Conservation (phyloP, 306 rosid genomes). For the Trifolium repens region DNA sequence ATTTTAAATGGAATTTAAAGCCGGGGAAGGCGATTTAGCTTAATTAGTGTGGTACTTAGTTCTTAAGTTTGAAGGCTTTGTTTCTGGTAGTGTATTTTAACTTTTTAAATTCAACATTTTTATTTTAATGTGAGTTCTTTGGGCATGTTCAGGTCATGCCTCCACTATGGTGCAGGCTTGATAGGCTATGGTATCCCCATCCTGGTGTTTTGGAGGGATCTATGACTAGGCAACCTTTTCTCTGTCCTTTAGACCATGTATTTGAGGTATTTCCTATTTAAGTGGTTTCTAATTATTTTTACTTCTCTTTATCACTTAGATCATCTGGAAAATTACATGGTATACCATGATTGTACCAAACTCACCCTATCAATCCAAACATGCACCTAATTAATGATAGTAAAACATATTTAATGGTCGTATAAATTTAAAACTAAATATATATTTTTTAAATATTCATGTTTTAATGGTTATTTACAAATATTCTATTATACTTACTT, state of each 20-base stretch:
- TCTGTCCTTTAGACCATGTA: conserved; percentile 93
- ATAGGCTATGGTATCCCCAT: conserved; percentile 92
- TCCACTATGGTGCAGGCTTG: conserved; percentile 97
- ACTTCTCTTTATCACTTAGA: conserved; percentile 22
- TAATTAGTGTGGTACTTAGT: conserved; percentile 3
- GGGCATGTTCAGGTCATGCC: conserved; percentile 82
- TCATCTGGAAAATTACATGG: neutral
- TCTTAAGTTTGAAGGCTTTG: conserved; percentile 20
- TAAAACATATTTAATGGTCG: neutral
- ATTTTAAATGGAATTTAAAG: conserved; percentile 6
- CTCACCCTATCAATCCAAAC: no score
- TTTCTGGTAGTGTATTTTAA: conserved; percentile 33
- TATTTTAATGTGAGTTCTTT: conserved; percentile 38
- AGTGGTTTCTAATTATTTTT: conserved; percentile 22
- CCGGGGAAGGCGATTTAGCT: conserved; percentile 28
- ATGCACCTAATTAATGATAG: neutral
- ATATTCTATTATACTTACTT: neutral
- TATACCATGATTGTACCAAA: no score
- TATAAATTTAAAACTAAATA: neutral
- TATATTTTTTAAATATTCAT: neutral
- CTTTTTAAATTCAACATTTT: conserved; percentile 29
- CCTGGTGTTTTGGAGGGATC: conserved; percentile 90
- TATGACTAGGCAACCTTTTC: conserved; percentile 88
- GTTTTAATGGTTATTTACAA: neutral
- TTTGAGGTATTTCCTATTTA: conserved; percentile 74